Evolutionary conservation across 108 stramenopile genomes (phyloP).

Genomic region (Conticribra guillardii): DNA sequence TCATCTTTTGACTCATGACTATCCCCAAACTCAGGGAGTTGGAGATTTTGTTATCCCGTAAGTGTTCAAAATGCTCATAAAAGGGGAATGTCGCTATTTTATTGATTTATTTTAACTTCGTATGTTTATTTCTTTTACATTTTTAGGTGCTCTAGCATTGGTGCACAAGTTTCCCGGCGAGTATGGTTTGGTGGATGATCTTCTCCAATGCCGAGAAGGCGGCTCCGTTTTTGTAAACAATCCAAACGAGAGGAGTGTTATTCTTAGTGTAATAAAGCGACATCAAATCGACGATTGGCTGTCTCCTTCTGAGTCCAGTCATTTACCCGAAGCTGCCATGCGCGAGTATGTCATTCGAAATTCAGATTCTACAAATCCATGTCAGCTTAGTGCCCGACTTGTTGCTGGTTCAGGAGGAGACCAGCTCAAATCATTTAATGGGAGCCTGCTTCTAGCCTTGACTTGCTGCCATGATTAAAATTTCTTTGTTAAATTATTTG

Average conservation of each 20-base stretch:
- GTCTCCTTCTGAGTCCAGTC: conserved; percentile 36
- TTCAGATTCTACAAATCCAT: conserved; percentile 61
- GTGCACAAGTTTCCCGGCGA: conserved; percentile 71
- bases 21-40: no score
- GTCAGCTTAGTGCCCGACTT: conserved; percentile 75
- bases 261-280: conserved; percentile 62
- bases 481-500: no score
- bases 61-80: no score
- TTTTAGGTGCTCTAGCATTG: conserved; percentile 67
- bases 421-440: conserved; percentile 41
- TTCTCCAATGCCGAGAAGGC: conserved; percentile 63
- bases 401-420: conserved; percentile 43
- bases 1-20: no score
- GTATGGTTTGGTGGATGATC: conserved; percentile 62
- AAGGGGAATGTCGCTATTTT: no score
- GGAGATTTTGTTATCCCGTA: conserved; percentile 73
- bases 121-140: no score
- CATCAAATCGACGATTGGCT: conserved; percentile 35
- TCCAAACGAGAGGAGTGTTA: conserved; percentile 47
- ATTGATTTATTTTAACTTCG: no score
- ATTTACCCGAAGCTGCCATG: conserved; percentile 42
- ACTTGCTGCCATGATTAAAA: conserved; percentile 18
- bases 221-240: conserved; percentile 47
- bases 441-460: conserved; percentile 49
- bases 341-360: conserved; percentile 85